Base-by-base conservation (phyloP, 306 rosid species). In the Dalbergia cochinchinensis region DNA sequence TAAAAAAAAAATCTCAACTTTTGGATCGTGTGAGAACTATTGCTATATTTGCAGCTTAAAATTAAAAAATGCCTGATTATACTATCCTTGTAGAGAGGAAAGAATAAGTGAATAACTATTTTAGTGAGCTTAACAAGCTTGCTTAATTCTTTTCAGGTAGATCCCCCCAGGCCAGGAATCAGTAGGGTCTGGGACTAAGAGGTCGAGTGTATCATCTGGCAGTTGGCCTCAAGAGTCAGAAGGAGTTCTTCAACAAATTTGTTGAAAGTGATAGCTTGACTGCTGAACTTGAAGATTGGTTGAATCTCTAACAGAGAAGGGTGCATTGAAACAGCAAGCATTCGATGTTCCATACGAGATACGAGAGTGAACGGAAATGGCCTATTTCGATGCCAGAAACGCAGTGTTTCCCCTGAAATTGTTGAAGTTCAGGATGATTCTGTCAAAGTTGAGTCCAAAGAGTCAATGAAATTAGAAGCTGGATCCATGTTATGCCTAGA, bases 151-250 rank as follows among this genome's bases (percentile, higher is more conserved):
- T 80, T 90, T 69, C 91, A 94, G 98, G 94, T 86, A 85, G 80
- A 83, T 88, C 94, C 83, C n/a, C n/a, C 92, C 95, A 26, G 97
- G 89, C 87, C 97, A 81, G 86, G 99, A 92, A 82, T 94, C 99
- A 65, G 63, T 90, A 71, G 97, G 92, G 83, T 94, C 99, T 86
- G 95, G 97, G 80, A 84, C 97, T 79, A 94, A 88, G 87, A 87
- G 94, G 86, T 92, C 95, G 73, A 91, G 90, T 70, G 92, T 77
- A 78, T 94, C 98, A 76, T 91, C 97, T 58, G 89, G 97, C 35
- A 82, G 91, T 62, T 88, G 94, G 87, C 60, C 95, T 81, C 86
- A n/a, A 83, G 64, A 92, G 88, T 54, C 84, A 86, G 85, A 94
- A 91, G 81, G 97, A 94, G 67, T 94, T 94, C 81, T 93, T 92